Base-by-base conservation (phyloP, 495 filamentous ascomycete genomes). In the Margaritispora aquatica region DNA sequence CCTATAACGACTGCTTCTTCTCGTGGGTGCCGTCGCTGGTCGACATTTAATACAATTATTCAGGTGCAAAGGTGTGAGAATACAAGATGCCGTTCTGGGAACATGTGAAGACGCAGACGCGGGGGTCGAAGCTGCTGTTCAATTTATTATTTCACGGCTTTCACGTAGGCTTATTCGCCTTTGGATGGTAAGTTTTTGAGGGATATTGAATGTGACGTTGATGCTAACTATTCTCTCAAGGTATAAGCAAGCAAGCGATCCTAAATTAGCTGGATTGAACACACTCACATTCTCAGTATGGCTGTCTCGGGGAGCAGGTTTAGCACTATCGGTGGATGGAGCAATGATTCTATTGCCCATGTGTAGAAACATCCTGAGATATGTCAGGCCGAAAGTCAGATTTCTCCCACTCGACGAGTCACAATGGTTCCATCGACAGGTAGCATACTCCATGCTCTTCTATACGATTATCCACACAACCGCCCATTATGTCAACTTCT, bases 401-500 rank as follows among this genome's bases (percentile, higher is more conserved):
- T 96, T 87, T 77, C 69, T 97, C 15, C 93, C 95, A 8, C 80
- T 99, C 11, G 94, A 99, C 67, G 94, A 99, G 73, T 90, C 88
- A 24, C 84, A 90, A 65, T 99, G 91, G 91, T 96, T 97, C 68
- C 94, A 99, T 77, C 82, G 95, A 34, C 94, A 99, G 71, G 84
- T 96, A 19, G 93, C 95, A 1, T 99, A 97, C 69, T 74, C 89
- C 2, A 74, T 97, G 73, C 79, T 97, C 2, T 68, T 96, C 17
- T 99, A 90, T 65, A 87, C 85, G 24, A 83, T 84, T 41, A 75
- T 92, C 23, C 94, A 99, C 68, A 84, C 84, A 2, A 69, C 78
- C 11, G 80, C 84, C 20, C 94, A 99, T 73, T 99, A 97, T 70
- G 90, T 97, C 73, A 98, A 98, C 73, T 98, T 98, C 79, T 97